Evolutionary conservation across 2,329 filamentous ascomycete species (phyloP).

Genomic region (Aspergillus quadricinctus): DNA sequence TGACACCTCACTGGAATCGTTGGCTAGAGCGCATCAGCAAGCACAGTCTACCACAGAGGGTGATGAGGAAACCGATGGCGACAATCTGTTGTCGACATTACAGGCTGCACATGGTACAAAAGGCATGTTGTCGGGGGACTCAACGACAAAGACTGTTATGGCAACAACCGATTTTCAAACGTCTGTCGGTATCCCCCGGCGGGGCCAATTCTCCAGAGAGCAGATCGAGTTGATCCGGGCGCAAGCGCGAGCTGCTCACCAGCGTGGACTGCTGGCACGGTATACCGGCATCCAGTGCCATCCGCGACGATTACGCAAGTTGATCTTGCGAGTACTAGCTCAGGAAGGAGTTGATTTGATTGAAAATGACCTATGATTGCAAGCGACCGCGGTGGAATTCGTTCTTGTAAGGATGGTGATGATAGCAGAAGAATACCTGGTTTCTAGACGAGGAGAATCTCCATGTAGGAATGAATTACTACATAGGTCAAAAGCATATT

Average conservation of each 20-base stretch:
- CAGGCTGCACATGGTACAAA: not conserved
- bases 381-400: conserved; percentile 5
- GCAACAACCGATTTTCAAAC: conserved; percentile 12
- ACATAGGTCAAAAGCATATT: not conserved
- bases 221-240: conserved; percentile 16
- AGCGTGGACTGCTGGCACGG: conserved; percentile 10
- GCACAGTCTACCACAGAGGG: not conserved
- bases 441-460: not conserved
- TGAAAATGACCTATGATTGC: conserved; percentile 12
- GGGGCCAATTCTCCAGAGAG: conserved; percentile 13
- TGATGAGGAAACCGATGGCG: not conserved
- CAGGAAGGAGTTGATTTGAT: conserved; percentile 17
- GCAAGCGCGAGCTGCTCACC: conserved; percentile 15
- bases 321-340: conserved; percentile 13
- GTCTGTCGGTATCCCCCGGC: conserved; percentile 12
- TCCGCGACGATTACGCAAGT: conserved; percentile 2
- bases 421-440: not conserved
- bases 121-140: not conserved
- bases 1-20: not conserved
- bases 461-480: not conserved
- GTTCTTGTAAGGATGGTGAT: not conserved
- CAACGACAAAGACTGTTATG: not conserved
- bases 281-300: conserved; percentile 11
- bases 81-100: not conserved
- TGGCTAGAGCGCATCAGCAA: not conserved